phyloP scores from a whole-genome alignment of 2,329 filamentous ascomycete species.

The Phyllosticta capitalensis region DNA sequence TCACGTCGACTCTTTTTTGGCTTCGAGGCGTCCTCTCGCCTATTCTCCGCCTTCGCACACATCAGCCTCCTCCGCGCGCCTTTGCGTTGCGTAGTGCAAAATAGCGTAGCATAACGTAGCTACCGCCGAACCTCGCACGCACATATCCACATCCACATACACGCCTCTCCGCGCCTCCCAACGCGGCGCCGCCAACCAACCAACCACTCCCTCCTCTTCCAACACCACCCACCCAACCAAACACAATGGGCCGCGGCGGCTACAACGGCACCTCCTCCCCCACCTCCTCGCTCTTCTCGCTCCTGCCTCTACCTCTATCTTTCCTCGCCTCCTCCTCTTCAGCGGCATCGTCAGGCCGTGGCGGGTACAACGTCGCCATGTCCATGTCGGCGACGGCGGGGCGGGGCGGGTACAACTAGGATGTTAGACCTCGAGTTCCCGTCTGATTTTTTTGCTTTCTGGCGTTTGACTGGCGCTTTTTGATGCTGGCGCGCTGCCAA shows the following conservation, averaged over 20 bases:
- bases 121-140: not conserved
- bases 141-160: not conserved
- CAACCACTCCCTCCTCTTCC: conserved; percentile 1
- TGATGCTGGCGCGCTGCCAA: too few species aligned
- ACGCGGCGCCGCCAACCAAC: conserved; percentile 7
- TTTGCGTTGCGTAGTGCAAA: too few species aligned
- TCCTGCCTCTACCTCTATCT: not conserved
- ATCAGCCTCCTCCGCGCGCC: too few species aligned
- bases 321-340: conserved; percentile 1
- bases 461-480: too few species aligned
- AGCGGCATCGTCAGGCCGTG: conserved; percentile 2
- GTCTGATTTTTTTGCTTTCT: not conserved
- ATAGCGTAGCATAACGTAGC: too few species aligned
- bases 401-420: conserved; percentile 19
- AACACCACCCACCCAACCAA: conserved; percentile 9
- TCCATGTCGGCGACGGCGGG: conserved; percentile 1
- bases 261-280: conserved; percentile 18
- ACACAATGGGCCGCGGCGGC: conserved; percentile 25
- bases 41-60: too few species aligned
- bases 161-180: not conserved
- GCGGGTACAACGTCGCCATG: conserved; percentile 13
- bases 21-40: too few species aligned
- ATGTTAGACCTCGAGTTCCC: not conserved
- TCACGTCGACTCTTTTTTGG: too few species aligned
- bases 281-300: not conserved